Evolutionary conservation across 1,284 basidiomycete species (phyloP).

Genomic region (Puccinia polysora): DNA sequence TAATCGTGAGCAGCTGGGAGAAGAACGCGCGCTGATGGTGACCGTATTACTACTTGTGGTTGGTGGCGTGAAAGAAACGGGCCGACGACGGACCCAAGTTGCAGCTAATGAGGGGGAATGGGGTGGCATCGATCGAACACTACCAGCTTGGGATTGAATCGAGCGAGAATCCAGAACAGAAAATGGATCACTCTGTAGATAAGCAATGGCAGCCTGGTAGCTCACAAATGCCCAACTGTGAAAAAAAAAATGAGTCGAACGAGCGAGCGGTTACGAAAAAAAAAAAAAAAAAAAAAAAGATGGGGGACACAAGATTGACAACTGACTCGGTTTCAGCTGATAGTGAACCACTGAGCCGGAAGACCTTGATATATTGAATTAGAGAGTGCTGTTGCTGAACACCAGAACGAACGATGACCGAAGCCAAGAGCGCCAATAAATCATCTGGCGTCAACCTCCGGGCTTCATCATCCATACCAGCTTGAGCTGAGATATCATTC

Average conservation of each 20-base stretch:
- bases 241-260: neutral
- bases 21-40: conserved; percentile 27
- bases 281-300: neutral
- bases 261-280: neutral
- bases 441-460: conserved; percentile 43
- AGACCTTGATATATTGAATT: conserved; percentile 43
- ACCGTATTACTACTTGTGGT: conserved; percentile 27
- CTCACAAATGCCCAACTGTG: conserved; percentile 44
- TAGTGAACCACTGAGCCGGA: conserved; percentile 37
- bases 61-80: conserved; percentile 42
- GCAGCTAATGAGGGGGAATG: conserved; percentile 36
- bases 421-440: conserved; percentile 42
- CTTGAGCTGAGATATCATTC: conserved; percentile 35
- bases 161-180: conserved; percentile 40
- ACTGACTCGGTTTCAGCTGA: conserved; percentile 43
- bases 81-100: conserved; percentile 38
- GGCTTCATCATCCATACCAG: conserved; percentile 38
- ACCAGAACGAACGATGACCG: conserved; percentile 42
- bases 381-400: conserved; percentile 43
- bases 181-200: conserved; percentile 44
- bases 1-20: conserved; percentile 23
- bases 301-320: too few species aligned
- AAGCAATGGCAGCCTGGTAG: conserved; percentile 44
- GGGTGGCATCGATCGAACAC: conserved; percentile 37
- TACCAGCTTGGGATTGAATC: conserved; percentile 24